Percentiles rank a stretch among this genome's conserved stretches.
Evolutionary conservation across 192 early-diverging fungal genomes (phyloP).

Genomic region (Rhizophagus sp.): DNA sequence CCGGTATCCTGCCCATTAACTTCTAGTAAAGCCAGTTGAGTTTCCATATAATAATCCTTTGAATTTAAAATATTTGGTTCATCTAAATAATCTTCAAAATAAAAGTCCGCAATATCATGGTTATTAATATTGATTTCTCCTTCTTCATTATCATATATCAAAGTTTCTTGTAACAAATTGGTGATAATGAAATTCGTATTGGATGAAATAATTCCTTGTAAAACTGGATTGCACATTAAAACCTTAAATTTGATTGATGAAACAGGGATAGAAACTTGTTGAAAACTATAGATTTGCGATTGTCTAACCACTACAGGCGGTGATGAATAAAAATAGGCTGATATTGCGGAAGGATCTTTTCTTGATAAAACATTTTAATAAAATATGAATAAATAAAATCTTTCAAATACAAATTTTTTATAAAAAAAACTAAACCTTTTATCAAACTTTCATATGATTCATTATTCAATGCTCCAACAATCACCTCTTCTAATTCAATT

Average conservation of each 20-base stretch:
- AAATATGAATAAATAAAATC: constrained; percentile 13
- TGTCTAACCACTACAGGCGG: constrained; percentile 44
- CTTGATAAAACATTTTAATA: not conserved
- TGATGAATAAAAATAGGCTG: constrained; percentile 33
- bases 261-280: constrained; percentile 8
- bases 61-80: constrained; percentile 28
- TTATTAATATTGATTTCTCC: constrained; percentile 31
- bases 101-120: constrained; percentile 37
- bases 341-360: constrained; percentile 37
- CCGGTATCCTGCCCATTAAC: constrained; percentile 28
- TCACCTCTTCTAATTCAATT: constrained; percentile 64
- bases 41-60: constrained; percentile 37
- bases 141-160: constrained; percentile 31
- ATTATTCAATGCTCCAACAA: constrained; percentile 57
- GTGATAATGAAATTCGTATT: constrained; percentile 59
- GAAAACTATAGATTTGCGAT: constrained; percentile 37
- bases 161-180: constrained; percentile 40
- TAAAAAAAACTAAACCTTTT: constrained; percentile 30
- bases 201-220: constrained; percentile 61
- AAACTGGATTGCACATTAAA: constrained; percentile 63
- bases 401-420: constrained; percentile 24
- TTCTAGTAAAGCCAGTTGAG: constrained; percentile 40
- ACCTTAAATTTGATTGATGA: constrained; percentile 39
- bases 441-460: constrained; percentile 51
- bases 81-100: constrained; percentile 33